Evolutionary conservation across 257 asterid genomes (phyloP), one percentile per base, ranked within the genome.

Genomic region (Nicotiana paniculata): DNA sequence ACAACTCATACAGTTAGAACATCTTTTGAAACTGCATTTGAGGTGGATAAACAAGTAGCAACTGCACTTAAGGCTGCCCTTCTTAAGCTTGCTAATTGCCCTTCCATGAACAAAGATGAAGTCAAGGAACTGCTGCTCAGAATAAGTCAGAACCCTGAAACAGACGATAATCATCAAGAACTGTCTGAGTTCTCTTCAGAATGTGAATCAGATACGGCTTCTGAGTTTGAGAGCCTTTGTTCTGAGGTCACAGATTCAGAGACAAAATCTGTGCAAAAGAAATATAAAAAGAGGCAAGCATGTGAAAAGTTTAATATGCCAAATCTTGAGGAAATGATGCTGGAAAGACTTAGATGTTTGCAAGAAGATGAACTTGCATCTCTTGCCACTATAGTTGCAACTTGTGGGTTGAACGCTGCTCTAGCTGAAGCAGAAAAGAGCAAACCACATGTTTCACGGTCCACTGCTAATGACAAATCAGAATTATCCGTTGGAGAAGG

Each of bases 21-120:
- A 59, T 92, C 97, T 82, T 91, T 94, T 43, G 97, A 94, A 84
- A 88, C 96, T 77, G 95, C 95, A 48, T 94, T 96, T 81, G 97
- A 95, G 76, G 98, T 96, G 79, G 98, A 96, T 85, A 94, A 91
- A 85, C 98, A 96, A 92, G 98, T 96, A 43, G 97, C 98, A 57
- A 82, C 82, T 61, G 99, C 98, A 1, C 95, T 96, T 12, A 96
- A 92, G 88, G 86, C 92, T n/a, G 97, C 99, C 58, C 86, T 96
- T 74, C 82, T 90, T 33, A 93, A 88, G 90, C 97, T 96, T 30
- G 97, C 93, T 5, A 89, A 79, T 76, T 90, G 95, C 90, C 90
- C 93, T 77, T 88, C 94, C 9, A 89, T 85, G 33, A 89, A 90
- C 65, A 93, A 94, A 90, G 95, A 92, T 10, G 97, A 90, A 39